Evolutionary conservation across 2,329 filamentous ascomycete genomes (phyloP), one percentile per base, ranked within the genome.

Genomic region (Talaromyces amestolkiae): DNA sequence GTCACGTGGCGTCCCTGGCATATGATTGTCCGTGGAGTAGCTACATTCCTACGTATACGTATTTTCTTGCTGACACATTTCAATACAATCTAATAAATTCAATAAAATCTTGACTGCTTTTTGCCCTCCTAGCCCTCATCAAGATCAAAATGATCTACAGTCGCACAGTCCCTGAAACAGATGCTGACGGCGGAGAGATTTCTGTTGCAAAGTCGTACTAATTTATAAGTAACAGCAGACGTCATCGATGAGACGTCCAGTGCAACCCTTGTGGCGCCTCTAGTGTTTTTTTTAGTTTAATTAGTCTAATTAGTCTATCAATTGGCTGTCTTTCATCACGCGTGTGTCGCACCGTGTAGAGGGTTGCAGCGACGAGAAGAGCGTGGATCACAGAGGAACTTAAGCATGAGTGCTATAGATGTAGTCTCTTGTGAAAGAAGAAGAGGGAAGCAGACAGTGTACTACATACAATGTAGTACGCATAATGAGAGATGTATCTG

Each of bases 1-100:
- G 39, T 45, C 56, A 43, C 56, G 39, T 59, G 56, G 39, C 56
- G 56, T 31, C 7, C 37, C 37, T 59, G 56, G 17, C 56, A 43
- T 43, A 43, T 31, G 24, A n/a, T 33, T 53, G 17, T 54, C 15
- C 27, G 6, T 31, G 27, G 7, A 51, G 49, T 53, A 8, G 27
- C 7, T 31, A 31, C 17, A 31, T 22, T 3, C 22, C 22, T 22
- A 22, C 27, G 7, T 24, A 19, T 7, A 37, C 19, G 13, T 37
- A 22, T 19, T 39, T 39, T 37, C 7, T 31, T 9, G 10, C 31
- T 3, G 15, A 6, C 8, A n/a, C 27, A 31, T 27, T 33, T 47
- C 9, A 13, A 4, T 47, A 15, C 24, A 33, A 5, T 51, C 5
- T n/a, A 31, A 31, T 31, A 4, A 45, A 24, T 49, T 3, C 19